These are phyloP conservation scores for Suhomyces coccinellae DNA, from an alignment of 1,139 yeast genomes.

Conservation along the genomic window DNA sequence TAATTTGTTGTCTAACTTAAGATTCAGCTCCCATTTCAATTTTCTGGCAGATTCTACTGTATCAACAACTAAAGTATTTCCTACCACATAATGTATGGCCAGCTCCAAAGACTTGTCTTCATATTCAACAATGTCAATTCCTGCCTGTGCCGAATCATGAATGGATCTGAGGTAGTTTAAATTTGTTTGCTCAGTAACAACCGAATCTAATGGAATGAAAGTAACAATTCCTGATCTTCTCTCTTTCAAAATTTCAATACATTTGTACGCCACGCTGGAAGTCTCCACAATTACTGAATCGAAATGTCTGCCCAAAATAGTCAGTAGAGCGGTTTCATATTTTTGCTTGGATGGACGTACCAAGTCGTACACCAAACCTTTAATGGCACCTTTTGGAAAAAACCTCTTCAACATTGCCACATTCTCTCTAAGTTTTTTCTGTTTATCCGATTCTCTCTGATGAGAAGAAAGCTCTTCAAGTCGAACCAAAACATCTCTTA, in stretches of 20 bases:
- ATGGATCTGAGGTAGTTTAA: constrained; percentile 60
- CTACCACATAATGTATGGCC: constrained; percentile 81
- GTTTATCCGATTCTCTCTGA: constrained; percentile 74
- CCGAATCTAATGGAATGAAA: constrained; percentile 84
- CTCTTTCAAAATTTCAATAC: constrained; percentile 80
- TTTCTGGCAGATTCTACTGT: constrained; percentile 64
- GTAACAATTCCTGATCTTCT: constrained; percentile 85
- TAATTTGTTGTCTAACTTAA: constrained; percentile 59
- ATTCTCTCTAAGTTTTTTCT: constrained; percentile 68
- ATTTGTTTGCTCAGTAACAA: constrained; percentile 53
- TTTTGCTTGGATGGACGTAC: constrained; percentile 77
- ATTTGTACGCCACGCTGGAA: constrained; percentile 71
- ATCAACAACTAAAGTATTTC: constrained; percentile 81
- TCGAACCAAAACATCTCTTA: constrained; percentile 60
- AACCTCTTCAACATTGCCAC: constrained; percentile 65
- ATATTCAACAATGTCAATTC: constrained; percentile 71
- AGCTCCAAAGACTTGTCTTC: constrained; percentile 65
- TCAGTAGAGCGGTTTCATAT: constrained; percentile 75
- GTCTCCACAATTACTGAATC: constrained; percentile 86
- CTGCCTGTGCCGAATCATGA: constrained; percentile 58
- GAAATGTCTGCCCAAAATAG: constrained; percentile 74
- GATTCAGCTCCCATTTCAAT: constrained; percentile 61
- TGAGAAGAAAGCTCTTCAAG: constrained; percentile 74
- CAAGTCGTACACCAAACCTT: constrained; percentile 76
- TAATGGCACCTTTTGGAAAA: constrained; percentile 69